Evolutionary conservation across 495 filamentous ascomycete genomes (phyloP).

Genomic region (Xylaria flabelliformis): DNA sequence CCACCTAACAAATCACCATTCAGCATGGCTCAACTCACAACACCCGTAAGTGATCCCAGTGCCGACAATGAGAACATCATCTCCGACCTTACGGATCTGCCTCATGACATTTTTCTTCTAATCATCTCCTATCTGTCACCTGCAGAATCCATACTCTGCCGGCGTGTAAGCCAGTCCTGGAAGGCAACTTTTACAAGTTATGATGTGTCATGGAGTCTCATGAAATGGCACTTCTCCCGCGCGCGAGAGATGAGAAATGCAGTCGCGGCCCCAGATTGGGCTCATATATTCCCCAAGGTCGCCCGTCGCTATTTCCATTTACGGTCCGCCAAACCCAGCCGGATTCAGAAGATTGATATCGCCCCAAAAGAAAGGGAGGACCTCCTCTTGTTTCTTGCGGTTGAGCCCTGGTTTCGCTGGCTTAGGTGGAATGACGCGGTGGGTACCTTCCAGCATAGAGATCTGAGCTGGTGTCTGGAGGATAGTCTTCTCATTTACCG

Average conservation of each 20-base stretch:
- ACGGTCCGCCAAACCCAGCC: constrained; percentile 53
- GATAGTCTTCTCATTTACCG: constrained; percentile 67
- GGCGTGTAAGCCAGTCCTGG: constrained; percentile 63
- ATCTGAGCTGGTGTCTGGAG: constrained; percentile 63
- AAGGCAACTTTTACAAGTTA: constrained; percentile 59
- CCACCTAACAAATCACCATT: not conserved
- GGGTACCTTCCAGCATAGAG: constrained; percentile 54
- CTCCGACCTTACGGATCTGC: constrained; percentile 55
- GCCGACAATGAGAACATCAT: constrained; percentile 5
- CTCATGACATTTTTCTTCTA: constrained; percentile 59
- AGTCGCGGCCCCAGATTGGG: constrained; percentile 36
- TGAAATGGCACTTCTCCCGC: constrained; percentile 60
- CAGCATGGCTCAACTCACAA: constrained; percentile 1
- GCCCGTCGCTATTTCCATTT: constrained; percentile 65
- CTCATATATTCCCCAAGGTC: constrained; percentile 58
- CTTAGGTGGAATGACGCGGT: constrained; percentile 53
- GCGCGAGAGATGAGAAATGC: constrained; percentile 58
- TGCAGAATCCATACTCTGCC: constrained; percentile 59
- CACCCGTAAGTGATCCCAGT: not conserved
- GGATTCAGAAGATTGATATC: constrained; percentile 54
- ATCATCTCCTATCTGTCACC: constrained; percentile 60
- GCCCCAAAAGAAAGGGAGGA: constrained; percentile 34
- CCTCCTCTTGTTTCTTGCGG: constrained; percentile 40
- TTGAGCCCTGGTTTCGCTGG: constrained; percentile 64
- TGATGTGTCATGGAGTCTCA: constrained; percentile 50